A percentile compares a stretch with the other conserved stretches of the same genome.
phyloP scores from a whole-genome alignment of 2,329 filamentous ascomycete genomes.

The Aspergillus piperis region DNA sequence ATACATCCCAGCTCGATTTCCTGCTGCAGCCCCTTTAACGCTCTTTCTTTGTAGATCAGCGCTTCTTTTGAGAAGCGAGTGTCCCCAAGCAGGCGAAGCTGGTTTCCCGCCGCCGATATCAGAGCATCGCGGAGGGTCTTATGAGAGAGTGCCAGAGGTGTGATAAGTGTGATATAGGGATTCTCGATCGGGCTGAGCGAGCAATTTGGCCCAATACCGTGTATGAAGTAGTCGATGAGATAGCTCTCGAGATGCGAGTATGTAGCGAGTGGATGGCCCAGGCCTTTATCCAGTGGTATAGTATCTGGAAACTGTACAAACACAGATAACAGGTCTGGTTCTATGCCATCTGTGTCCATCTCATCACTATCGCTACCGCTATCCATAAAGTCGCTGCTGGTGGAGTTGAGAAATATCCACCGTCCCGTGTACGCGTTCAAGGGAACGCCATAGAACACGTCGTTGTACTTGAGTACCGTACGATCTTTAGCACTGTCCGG shows the following conservation, averaged over 20 bases:
- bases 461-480: conserved; percentile 13
- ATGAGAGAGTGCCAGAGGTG: conserved; percentile 25
- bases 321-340: background rate
- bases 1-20: conserved; percentile 20
- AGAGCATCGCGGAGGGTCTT: conserved; percentile 28
- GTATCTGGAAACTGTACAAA: background rate
- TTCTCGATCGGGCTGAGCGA: conserved; percentile 32
- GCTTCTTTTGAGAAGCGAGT: conserved; percentile 26
- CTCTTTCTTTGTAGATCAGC: conserved; percentile 28
- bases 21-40: conserved; percentile 27
- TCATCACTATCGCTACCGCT: background rate
- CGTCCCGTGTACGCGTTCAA: conserved; percentile 5
- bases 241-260: conserved; percentile 19
- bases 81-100: conserved; percentile 29
- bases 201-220: conserved; percentile 32
- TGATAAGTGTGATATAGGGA: conserved; percentile 31
- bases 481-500: background rate
- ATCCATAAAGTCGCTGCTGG: conserved; percentile 20
- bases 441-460: conserved; percentile 1
- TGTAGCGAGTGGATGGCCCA: conserved; percentile 16
- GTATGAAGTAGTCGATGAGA: conserved; percentile 33
- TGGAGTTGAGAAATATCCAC: conserved; percentile 32
- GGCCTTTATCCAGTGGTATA: background rate
- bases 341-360: background rate
- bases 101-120: conserved; percentile 33